Percentiles rank a stretch among this genome's conserved stretches.
These are phyloP conservation scores for Penicillium sp. DNA, from an alignment of 2,329 filamentous ascomycete genomes.

Conservation along the genomic window DNA sequence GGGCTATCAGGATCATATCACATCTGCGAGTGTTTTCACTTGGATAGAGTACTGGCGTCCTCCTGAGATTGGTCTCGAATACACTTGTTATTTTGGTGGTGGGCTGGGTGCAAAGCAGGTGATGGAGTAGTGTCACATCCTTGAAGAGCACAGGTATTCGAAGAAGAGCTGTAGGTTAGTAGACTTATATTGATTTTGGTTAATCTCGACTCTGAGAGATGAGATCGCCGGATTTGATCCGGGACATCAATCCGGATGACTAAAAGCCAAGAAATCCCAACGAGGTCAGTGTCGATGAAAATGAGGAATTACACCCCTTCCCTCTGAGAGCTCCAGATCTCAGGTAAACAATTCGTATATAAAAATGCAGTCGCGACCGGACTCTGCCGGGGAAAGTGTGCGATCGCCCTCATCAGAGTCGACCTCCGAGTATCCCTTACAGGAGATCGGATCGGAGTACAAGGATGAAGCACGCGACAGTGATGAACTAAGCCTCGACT, in stretches of 20 bases:
- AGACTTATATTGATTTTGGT: no score
- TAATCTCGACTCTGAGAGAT: no score
- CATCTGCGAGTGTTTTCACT: no score
- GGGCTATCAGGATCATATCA: no score
- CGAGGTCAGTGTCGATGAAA: background rate
- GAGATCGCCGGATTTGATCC: background rate
- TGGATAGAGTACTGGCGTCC: no score
- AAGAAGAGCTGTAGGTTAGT: no score
- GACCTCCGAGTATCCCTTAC: background rate
- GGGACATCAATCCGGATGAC: background rate
- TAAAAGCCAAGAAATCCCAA: constrained; percentile 6
- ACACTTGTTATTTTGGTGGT: no score
- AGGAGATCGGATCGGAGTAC: constrained; percentile 1
- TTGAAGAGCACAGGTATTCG: no score
- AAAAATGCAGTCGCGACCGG: constrained; percentile 12
- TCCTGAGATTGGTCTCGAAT: no score
- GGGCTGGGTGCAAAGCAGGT: no score
- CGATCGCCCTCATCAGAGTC: background rate
- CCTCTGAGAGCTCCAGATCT: background rate
- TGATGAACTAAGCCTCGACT: constrained; percentile 15
- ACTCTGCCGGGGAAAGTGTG: background rate
- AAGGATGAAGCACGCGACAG: constrained; percentile 10
- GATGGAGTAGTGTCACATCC: no score
- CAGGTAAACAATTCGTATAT: background rate
- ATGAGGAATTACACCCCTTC: background rate